A percentile compares a stretch with the other conserved stretches of the same genome.
phyloP scores from a whole-genome alignment of 192 early-diverging fungal species.

The Coemansia sp. region DNA sequence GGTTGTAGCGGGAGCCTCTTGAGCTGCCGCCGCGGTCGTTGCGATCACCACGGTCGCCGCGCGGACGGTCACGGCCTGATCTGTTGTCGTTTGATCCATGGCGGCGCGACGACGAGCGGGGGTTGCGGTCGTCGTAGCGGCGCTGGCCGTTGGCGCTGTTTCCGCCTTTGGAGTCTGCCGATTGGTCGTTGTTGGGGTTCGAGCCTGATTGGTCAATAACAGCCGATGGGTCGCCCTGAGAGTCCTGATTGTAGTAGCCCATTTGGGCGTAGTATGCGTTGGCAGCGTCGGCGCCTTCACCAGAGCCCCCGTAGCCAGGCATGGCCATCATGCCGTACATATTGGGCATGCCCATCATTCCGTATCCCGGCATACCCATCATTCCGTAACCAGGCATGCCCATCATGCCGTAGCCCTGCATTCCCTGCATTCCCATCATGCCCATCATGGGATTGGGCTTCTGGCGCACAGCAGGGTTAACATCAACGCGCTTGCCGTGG shows the following conservation, averaged over 20 bases:
- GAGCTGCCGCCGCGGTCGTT: slow-evolving; percentile 19
- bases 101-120: slow-evolving; percentile 42
- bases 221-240: slow-evolving; percentile 25
- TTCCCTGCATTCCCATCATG: slow-evolving; percentile 17
- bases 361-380: slow-evolving; percentile 16
- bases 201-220: slow-evolving; percentile 11
- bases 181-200: background rate
- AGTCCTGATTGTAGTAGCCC: slow-evolving; percentile 36
- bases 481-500: slow-evolving; percentile 54
- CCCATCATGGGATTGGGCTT: slow-evolving; percentile 31
- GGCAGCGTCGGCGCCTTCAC: slow-evolving; percentile 5
- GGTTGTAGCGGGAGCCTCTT: slow-evolving; percentile 25
- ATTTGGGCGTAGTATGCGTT: slow-evolving; percentile 40
- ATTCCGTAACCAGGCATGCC: slow-evolving; percentile 24
- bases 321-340: slow-evolving; percentile 42
- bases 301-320: slow-evolving; percentile 8
- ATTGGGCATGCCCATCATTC: slow-evolving; percentile 30
- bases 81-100: slow-evolving; percentile 24
- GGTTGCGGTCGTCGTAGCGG: slow-evolving; percentile 19
- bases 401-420: slow-evolving; percentile 30
- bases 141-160: background rate
- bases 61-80: slow-evolving; percentile 34
- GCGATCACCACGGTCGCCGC: slow-evolving; percentile 5
- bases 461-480: slow-evolving; percentile 42
- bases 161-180: background rate